These are phyloP conservation scores for Metschnikowia henanensis DNA, from an alignment of 805 yeast genomes.

Conservation along the genomic window DNA sequence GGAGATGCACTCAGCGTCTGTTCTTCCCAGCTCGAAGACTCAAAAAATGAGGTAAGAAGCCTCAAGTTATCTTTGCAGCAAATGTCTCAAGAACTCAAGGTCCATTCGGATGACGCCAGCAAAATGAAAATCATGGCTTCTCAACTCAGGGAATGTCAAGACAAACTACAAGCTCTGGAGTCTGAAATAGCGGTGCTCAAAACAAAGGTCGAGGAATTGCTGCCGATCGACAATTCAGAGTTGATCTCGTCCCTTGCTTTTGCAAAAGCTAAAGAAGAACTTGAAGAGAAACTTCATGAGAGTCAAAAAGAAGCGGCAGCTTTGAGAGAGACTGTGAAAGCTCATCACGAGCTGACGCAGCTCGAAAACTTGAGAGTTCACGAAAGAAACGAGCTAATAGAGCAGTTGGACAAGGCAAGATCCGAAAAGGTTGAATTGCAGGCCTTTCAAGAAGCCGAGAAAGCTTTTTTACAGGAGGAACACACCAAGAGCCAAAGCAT, in stretches of 20 bases:
- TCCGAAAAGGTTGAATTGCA: constrained; percentile 7
- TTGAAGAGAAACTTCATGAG: neutral
- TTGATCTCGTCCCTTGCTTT: no score
- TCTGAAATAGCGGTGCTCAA: neutral
- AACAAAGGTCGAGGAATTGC: neutral
- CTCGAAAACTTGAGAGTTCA: neutral
- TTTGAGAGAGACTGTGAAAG: neutral
- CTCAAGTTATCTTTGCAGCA: constrained; percentile 8
- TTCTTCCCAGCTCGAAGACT: constrained; percentile 4
- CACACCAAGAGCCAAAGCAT: neutral
- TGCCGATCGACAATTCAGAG: no score
- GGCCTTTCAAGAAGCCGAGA: constrained; percentile 11
- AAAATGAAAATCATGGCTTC: neutral
- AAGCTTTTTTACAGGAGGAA: constrained; percentile 3
- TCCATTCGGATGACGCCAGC: neutral
- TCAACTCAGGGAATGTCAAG: constrained; percentile 1
- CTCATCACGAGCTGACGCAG: neutral
- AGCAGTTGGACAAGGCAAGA: constrained; percentile 4
- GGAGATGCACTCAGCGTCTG: constrained; percentile 2
- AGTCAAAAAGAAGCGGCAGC: neutral
- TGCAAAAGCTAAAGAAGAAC: neutral
- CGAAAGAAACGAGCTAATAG: constrained; percentile 8
- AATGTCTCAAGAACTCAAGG: constrained; percentile 1
- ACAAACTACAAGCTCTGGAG: neutral
- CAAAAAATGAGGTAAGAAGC: constrained; percentile 1